These are phyloP conservation scores for Senna siamea DNA, from an alignment of 306 rosid genomes.

Conservation along the genomic window DNA sequence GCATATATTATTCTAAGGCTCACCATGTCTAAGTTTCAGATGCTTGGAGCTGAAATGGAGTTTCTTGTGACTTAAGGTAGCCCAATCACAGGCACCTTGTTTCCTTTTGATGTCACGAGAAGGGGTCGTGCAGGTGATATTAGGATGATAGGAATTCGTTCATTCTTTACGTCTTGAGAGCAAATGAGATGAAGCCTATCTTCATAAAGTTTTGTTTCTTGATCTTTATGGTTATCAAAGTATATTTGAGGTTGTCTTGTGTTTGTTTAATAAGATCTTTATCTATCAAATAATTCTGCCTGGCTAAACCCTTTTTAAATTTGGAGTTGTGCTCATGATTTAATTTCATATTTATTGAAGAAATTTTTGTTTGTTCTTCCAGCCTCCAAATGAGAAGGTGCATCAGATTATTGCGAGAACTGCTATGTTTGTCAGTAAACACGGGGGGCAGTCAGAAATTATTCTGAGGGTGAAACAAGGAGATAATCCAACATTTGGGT, in stretches of 20 bases:
- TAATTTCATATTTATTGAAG: conserved; percentile 41
- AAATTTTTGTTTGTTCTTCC: conserved; percentile 42
- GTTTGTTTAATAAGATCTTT: conserved; percentile 47
- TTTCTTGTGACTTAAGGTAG: conserved; percentile 80
- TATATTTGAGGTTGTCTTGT: conserved; percentile 54
- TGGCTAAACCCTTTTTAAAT: conserved; percentile 28
- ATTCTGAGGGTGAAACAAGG: conserved; percentile 92
- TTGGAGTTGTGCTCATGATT: conserved; percentile 33
- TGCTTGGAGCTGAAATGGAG: conserved; percentile 81
- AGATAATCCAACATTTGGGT: conserved; percentile 87
- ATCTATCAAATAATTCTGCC: conserved; percentile 32
- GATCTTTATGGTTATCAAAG: conserved; percentile 61
- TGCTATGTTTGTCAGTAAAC: conserved; percentile 70
- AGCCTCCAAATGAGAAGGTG: conserved; percentile 86
- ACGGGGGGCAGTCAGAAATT: conserved; percentile 89
- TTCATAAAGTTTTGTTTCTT: conserved; percentile 68
- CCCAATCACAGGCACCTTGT: conserved; percentile 72
- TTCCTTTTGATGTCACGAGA: conserved; percentile 73
- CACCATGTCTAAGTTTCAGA: conserved; percentile 98
- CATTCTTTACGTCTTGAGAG: conserved; percentile 63
- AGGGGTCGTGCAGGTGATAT: conserved; percentile 91
- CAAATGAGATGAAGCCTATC: conserved; percentile 60
- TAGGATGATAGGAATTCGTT: conserved; percentile 75
- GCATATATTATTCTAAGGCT: conserved; percentile 94
- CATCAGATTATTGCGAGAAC: conserved; percentile 91